Evolutionary conservation across 331 rosid genomes (phyloP).

Genomic region (Malus hybrid): DNA sequence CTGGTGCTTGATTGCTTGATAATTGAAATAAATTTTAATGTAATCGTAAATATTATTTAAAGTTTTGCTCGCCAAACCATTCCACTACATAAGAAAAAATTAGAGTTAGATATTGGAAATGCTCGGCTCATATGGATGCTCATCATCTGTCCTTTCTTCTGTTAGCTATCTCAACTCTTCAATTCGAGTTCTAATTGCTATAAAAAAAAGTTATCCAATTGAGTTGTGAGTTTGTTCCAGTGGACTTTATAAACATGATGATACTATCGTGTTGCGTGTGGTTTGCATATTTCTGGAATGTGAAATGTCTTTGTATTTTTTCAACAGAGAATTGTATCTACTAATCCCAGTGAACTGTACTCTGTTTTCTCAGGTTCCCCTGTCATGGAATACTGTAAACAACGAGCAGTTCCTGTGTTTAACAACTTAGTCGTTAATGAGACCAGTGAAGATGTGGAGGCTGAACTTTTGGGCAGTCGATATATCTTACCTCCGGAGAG

Average conservation of each 20-base stretch:
- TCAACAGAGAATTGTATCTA: no score
- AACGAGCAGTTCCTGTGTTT: slow-evolving; percentile 43
- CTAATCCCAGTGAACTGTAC: background rate
- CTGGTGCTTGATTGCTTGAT: background rate
- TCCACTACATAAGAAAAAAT: no score
- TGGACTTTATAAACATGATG: no score
- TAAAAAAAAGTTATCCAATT: no score
- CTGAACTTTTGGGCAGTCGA: slow-evolving; percentile 43
- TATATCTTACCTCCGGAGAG: slow-evolving; percentile 69
- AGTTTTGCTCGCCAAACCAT: no score
- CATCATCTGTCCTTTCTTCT: background rate
- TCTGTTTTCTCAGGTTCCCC: slow-evolving; percentile 34
- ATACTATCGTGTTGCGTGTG: background rate
- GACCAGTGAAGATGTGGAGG: slow-evolving; percentile 54
- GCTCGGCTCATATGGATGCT: no score
- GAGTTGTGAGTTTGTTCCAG: no score
- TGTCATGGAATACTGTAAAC: slow-evolving; percentile 26
- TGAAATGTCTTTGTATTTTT: background rate
- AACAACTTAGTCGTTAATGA: slow-evolving; percentile 70
- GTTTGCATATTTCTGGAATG: background rate
- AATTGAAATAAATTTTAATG: no score
- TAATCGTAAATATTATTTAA: no score
- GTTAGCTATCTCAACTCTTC: background rate
- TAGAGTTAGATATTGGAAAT: no score
- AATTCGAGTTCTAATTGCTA: background rate